Conservation (phyloP, 352 stramenopile species). For the Aphanomyces cochlioides region DNA sequence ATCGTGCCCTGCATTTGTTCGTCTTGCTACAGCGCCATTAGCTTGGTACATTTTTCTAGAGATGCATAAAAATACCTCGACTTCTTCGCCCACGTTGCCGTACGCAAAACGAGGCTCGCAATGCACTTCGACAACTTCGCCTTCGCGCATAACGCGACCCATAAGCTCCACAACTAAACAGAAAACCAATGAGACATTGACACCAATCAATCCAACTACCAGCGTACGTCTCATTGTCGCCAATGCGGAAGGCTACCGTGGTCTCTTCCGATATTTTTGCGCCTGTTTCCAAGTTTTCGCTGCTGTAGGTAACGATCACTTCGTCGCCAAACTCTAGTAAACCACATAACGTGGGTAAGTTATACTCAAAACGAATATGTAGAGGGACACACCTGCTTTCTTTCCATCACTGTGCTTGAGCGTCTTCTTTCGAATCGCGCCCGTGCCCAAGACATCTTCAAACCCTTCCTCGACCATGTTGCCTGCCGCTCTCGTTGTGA, state of each 20-base stretch:
- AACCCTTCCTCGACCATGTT: conserved; percentile 41
- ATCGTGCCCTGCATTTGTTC: neutral
- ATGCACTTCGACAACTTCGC: conserved; percentile 66
- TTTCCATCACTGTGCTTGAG: conserved; percentile 55
- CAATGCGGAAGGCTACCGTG: conserved; percentile 68
- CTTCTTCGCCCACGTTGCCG: conserved; percentile 52
- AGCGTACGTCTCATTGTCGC: conserved; percentile 75
- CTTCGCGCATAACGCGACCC: conserved; percentile 73
- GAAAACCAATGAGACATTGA: neutral
- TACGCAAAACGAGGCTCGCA: conserved; percentile 71
- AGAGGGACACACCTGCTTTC: conserved; percentile 47
- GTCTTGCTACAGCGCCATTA: conserved; percentile 1
- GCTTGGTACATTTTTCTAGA: neutral
- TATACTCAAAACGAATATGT: neutral
- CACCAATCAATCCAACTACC: conserved; percentile 36
- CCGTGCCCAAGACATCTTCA: conserved; percentile 73
- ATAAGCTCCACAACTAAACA: conserved; percentile 63
- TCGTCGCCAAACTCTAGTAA: conserved; percentile 72
- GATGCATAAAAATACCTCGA: neutral
- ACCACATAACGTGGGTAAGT: neutral
- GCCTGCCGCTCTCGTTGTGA: neutral
- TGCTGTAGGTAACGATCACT: conserved; percentile 68
- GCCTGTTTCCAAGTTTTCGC: conserved; percentile 47
- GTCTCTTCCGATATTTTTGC: conserved; percentile 45
- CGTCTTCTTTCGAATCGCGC: conserved; percentile 73